Base-by-base conservation (phyloP, 345 rosid genomes). In the Mercurialis annua region DNA sequence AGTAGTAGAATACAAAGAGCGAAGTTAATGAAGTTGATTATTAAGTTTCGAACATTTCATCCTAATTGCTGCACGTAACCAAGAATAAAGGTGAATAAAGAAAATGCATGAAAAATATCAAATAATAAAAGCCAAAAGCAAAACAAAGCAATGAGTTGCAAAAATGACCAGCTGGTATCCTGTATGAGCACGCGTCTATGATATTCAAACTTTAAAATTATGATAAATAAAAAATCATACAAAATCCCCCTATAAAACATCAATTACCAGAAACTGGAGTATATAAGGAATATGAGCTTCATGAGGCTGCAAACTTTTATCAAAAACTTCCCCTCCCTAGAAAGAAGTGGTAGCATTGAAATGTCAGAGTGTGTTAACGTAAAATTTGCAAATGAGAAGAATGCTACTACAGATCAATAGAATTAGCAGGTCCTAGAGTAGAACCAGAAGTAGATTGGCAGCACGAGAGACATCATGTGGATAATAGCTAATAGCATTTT, bases 211-310 rank as follows among this genome's bases (percentile, higher is more conserved):
- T n/a, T n/a, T n/a, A n/a, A 21, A 40, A 21, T 38, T 21, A 40
- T 2, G 10, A 31, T 33, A 34, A 58, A 58, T 10, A 44, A 1
- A 8, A 40, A 0, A 2, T 59, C 48, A 40, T 26, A 30, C 17
- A n/a, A 21, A 24, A 47, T 33, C 10, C 24, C 12, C 43, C 29
- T 17, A 46, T 20, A 26, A 53, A 53, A 62, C 5, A 0, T 8
- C 40, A 60, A 27, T 80, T 84, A 93, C 97, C 92, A 89, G 60
- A 87, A 93, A 89, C 73, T 93, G 99, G 68, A 93, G 97, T 73
- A 93, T 62, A 73, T 82, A 93, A 59, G 97, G 96, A 70, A 91
- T 84, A 73, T 93, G 99, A 9, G 98, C 86, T 81, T 93, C 98
- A 73, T 89, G 86, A 52, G 99, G 97, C 84, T 91, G 97, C 78